Base-by-base conservation (phyloP, 345 rosid species). In the Citrus inodora region DNA sequence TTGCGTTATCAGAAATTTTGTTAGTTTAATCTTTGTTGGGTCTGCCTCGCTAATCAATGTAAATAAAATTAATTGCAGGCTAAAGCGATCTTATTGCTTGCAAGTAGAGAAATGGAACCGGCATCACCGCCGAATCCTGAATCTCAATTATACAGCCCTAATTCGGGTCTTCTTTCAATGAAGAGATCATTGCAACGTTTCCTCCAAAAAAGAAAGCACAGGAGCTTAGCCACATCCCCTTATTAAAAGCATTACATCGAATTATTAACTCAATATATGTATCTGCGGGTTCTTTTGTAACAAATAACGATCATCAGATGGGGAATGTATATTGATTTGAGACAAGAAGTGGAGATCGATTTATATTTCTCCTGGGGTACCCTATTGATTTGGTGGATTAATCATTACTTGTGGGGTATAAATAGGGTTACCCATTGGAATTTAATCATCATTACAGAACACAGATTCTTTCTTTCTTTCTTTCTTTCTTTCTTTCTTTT, bases 121-220 rank as follows among this genome's bases (percentile, higher is more conserved):
- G 51, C 56, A 48, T 53, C 24, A 13, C 63, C 40, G 10, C 71
- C 79, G 25, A 30, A 17, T 70, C 24, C 65, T 9, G 51, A 55
- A 63, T 16, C 55, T 63, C 81, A 28, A 27, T 6, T 83, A 6
- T 77, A 67, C 9, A 58, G 69, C 53, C 83, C 84, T 13, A 55
- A 37, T 2, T 30, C 82, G 1, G 71, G 79, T 35, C 78, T 80
- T 35, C 78, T 82, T 5, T 84, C 84, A 16, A 80, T 86, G 87
- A 84, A 73, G 81, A 82, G 80, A 67, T 86, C 89, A 6, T 78
- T 86, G 46, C 84, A 86, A 70, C 78, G 78, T 5, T 86, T 86
- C 77, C 86, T 86, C 40, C 87, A 84, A 59, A 80, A 80, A 64
- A 73, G 89, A 73, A 78, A 70, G 79, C 40, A 78, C 24, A 78